Percentiles rank a stretch among this genome's conserved stretches.
Evolutionary conservation across 176 grass and related monocot genomes (phyloP).

Genomic region (Pharus latifolius): DNA sequence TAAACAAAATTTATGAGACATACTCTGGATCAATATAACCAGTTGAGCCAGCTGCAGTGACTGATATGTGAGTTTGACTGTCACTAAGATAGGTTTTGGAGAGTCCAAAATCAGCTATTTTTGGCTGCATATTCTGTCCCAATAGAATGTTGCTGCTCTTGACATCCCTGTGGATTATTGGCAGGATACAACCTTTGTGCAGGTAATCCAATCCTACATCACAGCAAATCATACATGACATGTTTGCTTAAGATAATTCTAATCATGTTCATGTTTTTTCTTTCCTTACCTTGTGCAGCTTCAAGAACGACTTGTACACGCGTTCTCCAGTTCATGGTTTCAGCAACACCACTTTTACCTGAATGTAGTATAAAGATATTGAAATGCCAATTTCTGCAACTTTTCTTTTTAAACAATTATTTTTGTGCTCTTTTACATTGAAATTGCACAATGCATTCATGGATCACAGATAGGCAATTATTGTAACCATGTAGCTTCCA

Average conservation of each 20-base stretch:
- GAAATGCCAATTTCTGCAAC: not conserved
- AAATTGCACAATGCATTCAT: not conserved
- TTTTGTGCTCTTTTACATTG: not conserved
- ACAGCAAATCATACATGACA: not conserved
- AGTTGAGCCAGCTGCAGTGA: not conserved
- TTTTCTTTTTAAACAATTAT: not conserved
- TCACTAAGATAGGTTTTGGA: constrained; percentile 8
- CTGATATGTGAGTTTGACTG: not conserved
- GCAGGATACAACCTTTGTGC: constrained; percentile 22
- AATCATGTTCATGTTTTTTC: not conserved
- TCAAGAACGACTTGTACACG: constrained; percentile 10
- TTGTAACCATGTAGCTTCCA: too few relatives aligned
- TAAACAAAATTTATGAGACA: not conserved
- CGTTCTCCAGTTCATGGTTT: not conserved
- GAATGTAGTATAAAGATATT: not conserved
- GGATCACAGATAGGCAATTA: too few relatives aligned
- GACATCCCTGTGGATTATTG: constrained; percentile 50
- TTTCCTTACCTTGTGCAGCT: constrained; percentile 25
- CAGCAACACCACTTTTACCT: not conserved
- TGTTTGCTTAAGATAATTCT: not conserved
- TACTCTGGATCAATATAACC: constrained; percentile 53
- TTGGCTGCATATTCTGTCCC: constrained; percentile 16
- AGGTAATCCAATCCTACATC: constrained; percentile 34
- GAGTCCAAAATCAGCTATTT: constrained; percentile 38
- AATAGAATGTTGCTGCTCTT: constrained; percentile 39